phyloP scores from a whole-genome alignment of 2,329 filamentous ascomycete genomes.

The Metarhizium anisopliae region DNA sequence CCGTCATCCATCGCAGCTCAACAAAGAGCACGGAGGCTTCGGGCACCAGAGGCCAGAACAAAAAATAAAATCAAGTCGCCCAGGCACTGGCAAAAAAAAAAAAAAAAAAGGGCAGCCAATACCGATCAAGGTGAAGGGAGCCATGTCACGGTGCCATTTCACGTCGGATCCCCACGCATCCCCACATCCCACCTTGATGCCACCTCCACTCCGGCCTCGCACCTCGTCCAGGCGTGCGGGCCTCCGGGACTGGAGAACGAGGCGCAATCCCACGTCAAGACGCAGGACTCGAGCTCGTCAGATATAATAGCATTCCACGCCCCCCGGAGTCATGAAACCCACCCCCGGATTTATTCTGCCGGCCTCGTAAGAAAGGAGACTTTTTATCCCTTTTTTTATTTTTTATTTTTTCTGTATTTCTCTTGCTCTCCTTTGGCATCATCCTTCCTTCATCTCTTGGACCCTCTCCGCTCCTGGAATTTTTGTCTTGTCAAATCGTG shows the following conservation, averaged over 20 bases:
- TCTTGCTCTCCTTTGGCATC: no score
- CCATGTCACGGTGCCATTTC: neutral
- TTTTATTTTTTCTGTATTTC: neutral
- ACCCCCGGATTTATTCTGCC: constrained; percentile 7
- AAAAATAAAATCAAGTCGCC: no score
- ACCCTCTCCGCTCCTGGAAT: neutral
- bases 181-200: neutral
- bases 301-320: constrained; percentile 8
- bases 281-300: neutral
- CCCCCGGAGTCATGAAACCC: constrained; percentile 4
- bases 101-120: no score
- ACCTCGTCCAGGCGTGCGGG: constrained; percentile 1
- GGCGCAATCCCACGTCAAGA: neutral
- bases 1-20: neutral
- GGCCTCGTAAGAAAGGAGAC: neutral
- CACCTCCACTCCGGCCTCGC: constrained; percentile 6
- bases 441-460: neutral
- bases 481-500: no score
- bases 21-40: no score
- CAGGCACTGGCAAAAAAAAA: no score
- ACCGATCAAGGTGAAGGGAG: neutral
- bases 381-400: neutral
- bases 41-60: no score
- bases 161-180: neutral
- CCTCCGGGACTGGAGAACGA: neutral